Base-by-base conservation (phyloP, 805 yeast genomes). In the Metschnikowia kofuensis region DNA sequence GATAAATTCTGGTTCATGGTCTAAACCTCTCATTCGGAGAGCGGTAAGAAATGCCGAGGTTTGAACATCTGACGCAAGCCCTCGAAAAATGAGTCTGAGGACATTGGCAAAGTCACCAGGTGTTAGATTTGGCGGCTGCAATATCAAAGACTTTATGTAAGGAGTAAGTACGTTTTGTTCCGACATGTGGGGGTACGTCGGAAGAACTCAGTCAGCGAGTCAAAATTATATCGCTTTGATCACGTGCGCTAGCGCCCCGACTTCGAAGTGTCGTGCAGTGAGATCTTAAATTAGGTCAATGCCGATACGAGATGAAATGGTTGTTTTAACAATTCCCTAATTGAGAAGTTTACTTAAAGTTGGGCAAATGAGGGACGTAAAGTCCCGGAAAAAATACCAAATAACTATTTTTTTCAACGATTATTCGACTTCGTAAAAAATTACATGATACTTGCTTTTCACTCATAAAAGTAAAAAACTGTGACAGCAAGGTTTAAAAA, bases 41-140 rank as follows among this genome's bases (percentile, higher is more conserved):
- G 87, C 89, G 0, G 95, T 84, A 49, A 94, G 74, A 62, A 94
- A 91, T 9, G 94, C 79, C 0, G 92, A 83, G 11, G 83, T 74
- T 61, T 89, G 95, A 30, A 88, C 74, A 44, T 85, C 87, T 10
- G 82, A 69, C 3, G 87, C 82, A 27, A 79, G 64, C 3, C 84
- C 83, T 37, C 77, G 70, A 61, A 89, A 78, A 35, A 88, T 80
- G 21, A 77, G 65, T 40, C 76, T 74, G 42, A 90, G 74, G 0
- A 89, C 94, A 1, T 71, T 67, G 9, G 83, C 67, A 38, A 91
- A 72, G 48, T 90, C 96, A 5, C 66, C 64, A 0, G 89, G 82
- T 0, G 83, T 75, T 48, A 91, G 74, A 35, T 74, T 70, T 9
- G 85, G 84, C 0, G 92, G 89, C 29, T 74, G 74, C 15, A 66